Percentiles rank a stretch among this genome's conserved stretches.
Conservation (phyloP, 345 rosid genomes). For the Gossypium raimondii region DNA sequence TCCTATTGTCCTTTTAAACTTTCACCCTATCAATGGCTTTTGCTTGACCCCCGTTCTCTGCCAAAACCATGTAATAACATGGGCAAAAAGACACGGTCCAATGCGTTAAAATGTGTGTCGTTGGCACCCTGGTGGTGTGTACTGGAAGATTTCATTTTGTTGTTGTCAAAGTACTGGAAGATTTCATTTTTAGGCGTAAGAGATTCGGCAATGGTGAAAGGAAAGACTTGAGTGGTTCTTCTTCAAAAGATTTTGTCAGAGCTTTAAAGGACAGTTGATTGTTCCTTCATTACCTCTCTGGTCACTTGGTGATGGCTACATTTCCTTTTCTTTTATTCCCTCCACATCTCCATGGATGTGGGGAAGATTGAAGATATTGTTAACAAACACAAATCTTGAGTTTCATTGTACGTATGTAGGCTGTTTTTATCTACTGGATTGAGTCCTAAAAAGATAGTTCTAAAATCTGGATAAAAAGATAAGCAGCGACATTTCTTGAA, state of each 20-base stretch:
- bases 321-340: not conserved
- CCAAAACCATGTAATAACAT: not conserved
- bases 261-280: not conserved
- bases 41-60: constrained; percentile 8
- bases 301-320: not conserved
- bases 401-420: not conserved
- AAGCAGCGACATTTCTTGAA: too few relatives aligned
- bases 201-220: not conserved
- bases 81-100: not conserved
- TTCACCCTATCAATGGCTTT: constrained; percentile 1
- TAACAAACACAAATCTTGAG: not conserved
- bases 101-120: not conserved
- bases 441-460: too few relatives aligned
- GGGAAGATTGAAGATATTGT: not conserved
- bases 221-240: not conserved
- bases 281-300: not conserved
- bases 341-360: not conserved
- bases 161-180: not conserved
- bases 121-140: not conserved
- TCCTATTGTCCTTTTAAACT: constrained; percentile 15
- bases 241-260: not conserved
- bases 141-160: not conserved
- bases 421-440: not conserved
- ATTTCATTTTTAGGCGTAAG: not conserved
- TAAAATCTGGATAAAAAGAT: too few relatives aligned